Evolutionary conservation across 148 eudicot species (phyloP), one percentile per base, ranked within the genome.

Genomic region (Fagopyrum tataricum): DNA sequence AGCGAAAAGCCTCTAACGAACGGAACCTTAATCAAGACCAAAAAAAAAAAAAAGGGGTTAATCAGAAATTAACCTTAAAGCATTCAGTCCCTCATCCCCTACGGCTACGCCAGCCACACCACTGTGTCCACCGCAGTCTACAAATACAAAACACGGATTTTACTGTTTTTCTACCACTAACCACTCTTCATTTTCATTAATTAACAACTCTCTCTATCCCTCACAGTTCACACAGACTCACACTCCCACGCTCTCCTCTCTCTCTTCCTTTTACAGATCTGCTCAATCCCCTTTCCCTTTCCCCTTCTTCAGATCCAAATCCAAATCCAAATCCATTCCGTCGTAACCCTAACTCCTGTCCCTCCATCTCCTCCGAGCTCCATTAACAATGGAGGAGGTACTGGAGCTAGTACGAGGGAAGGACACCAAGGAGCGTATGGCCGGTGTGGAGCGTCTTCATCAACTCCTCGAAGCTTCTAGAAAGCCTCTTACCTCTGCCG

Each of bases 351-450:
- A 73, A 20, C 47, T 59, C 71, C 43, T 15, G 11, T 31, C 37
- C 2, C 18, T 2, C 64, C 18, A 8, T n/a, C 49, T 49, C 53
- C 59, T 37, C 72, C 70, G 41, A 71, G 73, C 61, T 72, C 70
- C 73, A 20, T 66, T 31, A 20, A 41, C 78, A 76, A 94, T 95
- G 98, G 98, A 95, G 87, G 96, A 90, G 75, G 96, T 92, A 1
- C 64, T 95, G 17, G 97, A 90, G 58, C 72, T 84, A 58, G 87
- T 85, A 11, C 87, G 98, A 6, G 87, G 92, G 0, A 95, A 95
- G 83, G 98, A 95, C 84, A 88, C 97, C 10, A 95, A 95, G 78
- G 96, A 91, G 84, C 46, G 98, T 61, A 90, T 95, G 97, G 97
- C 98, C 6, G 97, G 93, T 0, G 98, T 95, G 0, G 98, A 95